Percentiles rank a stretch among this genome's conserved stretches.
Evolutionary conservation across 208 protist genomes (phyloP).

Genomic region (Acanthamoeba triangularis): DNA sequence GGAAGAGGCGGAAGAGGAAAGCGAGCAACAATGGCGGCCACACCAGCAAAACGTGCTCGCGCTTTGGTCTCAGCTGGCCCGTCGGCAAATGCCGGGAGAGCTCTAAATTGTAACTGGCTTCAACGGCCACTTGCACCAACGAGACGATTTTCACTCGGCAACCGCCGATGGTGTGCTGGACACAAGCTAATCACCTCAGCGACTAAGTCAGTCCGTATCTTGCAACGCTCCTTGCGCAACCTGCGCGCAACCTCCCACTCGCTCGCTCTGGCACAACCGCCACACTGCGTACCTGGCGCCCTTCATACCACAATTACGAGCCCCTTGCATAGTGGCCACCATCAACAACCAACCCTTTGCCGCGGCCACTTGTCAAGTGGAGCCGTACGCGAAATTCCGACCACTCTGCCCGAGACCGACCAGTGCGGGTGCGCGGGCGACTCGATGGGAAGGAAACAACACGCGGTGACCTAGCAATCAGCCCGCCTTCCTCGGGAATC

Average conservation of each 20-base stretch:
- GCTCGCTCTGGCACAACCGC: not conserved
- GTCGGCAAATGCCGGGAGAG: not conserved
- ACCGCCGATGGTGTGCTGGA: not conserved
- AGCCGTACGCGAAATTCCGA: slow-evolving; percentile 9
- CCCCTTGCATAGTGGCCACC: no score
- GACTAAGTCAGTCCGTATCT: no score
- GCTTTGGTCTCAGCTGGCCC: slow-evolving; percentile 44
- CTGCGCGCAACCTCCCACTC: not conserved
- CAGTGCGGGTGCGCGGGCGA: not conserved
- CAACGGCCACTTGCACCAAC: not conserved
- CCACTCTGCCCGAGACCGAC: not conserved
- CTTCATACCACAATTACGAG: no score
- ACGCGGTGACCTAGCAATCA: slow-evolving; percentile 22
- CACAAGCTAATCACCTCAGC: not conserved
- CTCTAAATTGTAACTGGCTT: not conserved
- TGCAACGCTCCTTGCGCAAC: not conserved
- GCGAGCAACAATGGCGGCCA: not conserved
- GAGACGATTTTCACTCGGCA: not conserved
- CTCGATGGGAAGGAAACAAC: slow-evolving; percentile 7
- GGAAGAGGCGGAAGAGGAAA: not conserved
- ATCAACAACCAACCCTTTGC: no score
- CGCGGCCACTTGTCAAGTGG: not conserved
- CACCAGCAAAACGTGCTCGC: not conserved
- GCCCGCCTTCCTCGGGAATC: slow-evolving; percentile 45
- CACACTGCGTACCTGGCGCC: no score